phyloP scores from a whole-genome alignment of 2,329 filamentous ascomycete species.

The Phyllosticta citrichinensis region DNA sequence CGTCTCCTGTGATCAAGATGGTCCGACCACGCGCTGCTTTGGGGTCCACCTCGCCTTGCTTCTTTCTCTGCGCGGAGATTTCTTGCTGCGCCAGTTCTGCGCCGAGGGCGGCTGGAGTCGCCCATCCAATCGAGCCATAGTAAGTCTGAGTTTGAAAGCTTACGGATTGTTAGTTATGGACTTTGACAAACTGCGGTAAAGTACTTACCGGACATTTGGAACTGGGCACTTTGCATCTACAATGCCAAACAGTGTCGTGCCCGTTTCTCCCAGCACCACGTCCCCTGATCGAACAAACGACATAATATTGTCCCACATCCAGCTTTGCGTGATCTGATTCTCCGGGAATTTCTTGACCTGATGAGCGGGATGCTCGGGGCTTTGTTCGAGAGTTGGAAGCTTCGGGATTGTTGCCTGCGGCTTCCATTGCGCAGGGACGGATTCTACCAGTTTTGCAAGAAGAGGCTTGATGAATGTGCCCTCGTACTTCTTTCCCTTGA shows the following conservation, averaged over 20 bases:
- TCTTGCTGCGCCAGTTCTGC: conserved; percentile 41
- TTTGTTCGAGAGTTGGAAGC: not conserved
- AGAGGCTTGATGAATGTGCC: conserved; percentile 30
- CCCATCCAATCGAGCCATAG: conserved; percentile 36
- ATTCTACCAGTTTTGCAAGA: conserved; percentile 19
- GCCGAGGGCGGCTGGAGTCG: conserved; percentile 33
- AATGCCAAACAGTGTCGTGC: conserved; percentile 31
- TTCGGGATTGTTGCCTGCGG: not conserved
- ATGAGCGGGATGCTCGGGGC: not conserved
- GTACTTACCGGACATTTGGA: conserved; percentile 12
- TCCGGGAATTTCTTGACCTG: not conserved
- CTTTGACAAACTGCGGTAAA: not conserved
- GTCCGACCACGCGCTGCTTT: conserved; percentile 27
- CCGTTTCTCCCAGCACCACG: conserved; percentile 33
- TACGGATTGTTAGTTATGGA: not conserved
- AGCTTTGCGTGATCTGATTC: conserved; percentile 33
- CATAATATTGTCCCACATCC: conserved; percentile 33
- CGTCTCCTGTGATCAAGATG: conserved; percentile 36
- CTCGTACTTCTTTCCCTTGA: conserved; percentile 23
- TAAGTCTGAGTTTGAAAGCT: conserved; percentile 32
- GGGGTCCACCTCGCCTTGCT: not conserved
- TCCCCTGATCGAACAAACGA: conserved; percentile 28
- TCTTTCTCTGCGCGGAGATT: not conserved
- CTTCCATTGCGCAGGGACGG: conserved; percentile 14
- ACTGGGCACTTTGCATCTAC: conserved; percentile 24